Percentiles rank a stretch among this genome's conserved stretches.
Conservation (phyloP, 164 flowering plant genomes). For the Vitis amurensis region DNA sequence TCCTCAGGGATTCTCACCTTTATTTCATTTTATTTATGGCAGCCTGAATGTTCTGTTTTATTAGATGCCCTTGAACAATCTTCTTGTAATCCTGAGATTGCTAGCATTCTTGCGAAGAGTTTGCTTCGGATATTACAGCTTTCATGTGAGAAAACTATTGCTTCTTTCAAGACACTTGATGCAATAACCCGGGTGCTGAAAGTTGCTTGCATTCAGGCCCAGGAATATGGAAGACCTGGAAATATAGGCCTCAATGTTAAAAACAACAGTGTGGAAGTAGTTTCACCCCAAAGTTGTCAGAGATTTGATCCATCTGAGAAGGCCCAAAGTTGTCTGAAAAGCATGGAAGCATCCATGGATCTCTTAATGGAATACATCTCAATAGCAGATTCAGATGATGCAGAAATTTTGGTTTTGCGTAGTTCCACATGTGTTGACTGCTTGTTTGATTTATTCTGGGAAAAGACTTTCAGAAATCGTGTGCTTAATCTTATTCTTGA, state of each 20-base stretch:
- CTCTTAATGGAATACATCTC: constrained; percentile 61
- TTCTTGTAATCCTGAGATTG: constrained; percentile 73
- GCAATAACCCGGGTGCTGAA: constrained; percentile 78
- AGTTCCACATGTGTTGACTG: constrained; percentile 65
- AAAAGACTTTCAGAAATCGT: constrained; percentile 53
- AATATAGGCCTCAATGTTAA: constrained; percentile 20
- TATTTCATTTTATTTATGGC: constrained; percentile 25
- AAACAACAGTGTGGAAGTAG: constrained; percentile 17
- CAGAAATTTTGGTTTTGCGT: constrained; percentile 54
- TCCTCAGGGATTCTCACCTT: constrained; percentile 3
- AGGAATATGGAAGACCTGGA: constrained; percentile 52
- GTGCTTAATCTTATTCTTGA: constrained; percentile 64
- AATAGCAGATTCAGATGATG: constrained; percentile 69
- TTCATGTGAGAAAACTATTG: constrained; percentile 75
- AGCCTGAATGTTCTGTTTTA: constrained; percentile 88
- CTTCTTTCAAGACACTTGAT: constrained; percentile 71
- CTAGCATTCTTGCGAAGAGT: constrained; percentile 60
- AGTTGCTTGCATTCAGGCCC: constrained; percentile 79
- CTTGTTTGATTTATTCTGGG: constrained; percentile 94
- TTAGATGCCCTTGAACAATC: constrained; percentile 87
- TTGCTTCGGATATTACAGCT: constrained; percentile 64
- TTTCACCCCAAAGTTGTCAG: constrained; percentile 20
- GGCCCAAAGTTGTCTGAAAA: constrained; percentile 43
- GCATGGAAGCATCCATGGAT: constrained; percentile 64
- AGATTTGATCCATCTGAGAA: constrained; percentile 23